A percentile compares a stretch with the other conserved stretches of the same genome.
These are phyloP conservation scores for Wickerhamiella lipophila DNA, from an alignment of 805 yeast genomes.

Conservation along the genomic window DNA sequence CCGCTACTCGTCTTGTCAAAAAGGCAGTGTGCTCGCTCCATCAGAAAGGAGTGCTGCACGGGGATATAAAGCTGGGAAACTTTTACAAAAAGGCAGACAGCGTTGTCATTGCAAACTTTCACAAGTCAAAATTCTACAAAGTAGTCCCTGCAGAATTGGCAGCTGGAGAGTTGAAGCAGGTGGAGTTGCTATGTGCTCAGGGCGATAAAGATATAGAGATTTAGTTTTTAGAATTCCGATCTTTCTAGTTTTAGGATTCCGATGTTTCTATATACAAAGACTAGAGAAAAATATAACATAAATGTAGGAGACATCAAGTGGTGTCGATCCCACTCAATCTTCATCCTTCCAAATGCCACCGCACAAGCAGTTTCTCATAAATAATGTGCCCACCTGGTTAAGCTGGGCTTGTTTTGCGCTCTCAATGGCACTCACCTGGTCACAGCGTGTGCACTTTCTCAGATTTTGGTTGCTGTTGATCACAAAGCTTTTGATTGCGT, in stretches of 20 bases:
- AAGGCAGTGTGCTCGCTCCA: conserved; percentile 17
- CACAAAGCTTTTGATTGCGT: conserved; percentile 29
- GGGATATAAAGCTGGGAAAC: conserved; percentile 15
- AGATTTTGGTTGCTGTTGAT: conserved; percentile 30
- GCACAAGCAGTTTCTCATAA: conserved; percentile 63
- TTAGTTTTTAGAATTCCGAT: too few relatives aligned
- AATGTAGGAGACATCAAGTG: too few relatives aligned
- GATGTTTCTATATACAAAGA: too few relatives aligned
- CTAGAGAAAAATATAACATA: too few relatives aligned
- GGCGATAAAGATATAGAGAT: too few relatives aligned
- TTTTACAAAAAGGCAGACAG: conserved; percentile 17
- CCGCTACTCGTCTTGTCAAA: conserved; percentile 13
- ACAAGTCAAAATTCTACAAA: conserved; percentile 18
- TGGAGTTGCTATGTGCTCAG: conserved; percentile 1
- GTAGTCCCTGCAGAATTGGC: conserved; percentile 18
- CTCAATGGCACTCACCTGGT: conserved; percentile 20
- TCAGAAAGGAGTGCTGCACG: conserved; percentile 16
- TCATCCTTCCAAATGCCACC: conserved; percentile 51
- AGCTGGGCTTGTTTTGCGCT: conserved; percentile 7
- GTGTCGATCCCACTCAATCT: too few relatives aligned
- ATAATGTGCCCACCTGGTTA: conserved; percentile 47
- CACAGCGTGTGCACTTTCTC: conserved; percentile 44
- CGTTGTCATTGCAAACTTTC: conserved; percentile 18
- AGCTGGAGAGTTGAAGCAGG: conserved; percentile 15
- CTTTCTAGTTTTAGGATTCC: too few relatives aligned